Percentiles rank a stretch among this genome's conserved stretches.
phyloP scores from a whole-genome alignment of 768 basidiomycete genomes.

The Tremella yokohamensis region DNA sequence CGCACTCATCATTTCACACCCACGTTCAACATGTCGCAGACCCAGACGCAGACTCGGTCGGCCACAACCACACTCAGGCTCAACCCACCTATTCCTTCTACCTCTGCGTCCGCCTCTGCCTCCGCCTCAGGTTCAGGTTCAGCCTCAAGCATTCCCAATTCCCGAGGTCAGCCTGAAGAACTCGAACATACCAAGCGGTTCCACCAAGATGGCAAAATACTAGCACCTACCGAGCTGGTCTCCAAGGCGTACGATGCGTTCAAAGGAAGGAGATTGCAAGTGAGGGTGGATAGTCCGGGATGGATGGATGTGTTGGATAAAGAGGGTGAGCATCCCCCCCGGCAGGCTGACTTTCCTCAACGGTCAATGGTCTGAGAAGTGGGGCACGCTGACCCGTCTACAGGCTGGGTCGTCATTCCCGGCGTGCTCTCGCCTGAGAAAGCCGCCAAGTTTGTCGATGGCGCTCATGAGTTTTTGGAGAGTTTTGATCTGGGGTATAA shows the following conservation, averaged over 20 bases:
- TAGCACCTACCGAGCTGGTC: not conserved
- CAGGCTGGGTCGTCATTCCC: constrained; percentile 12
- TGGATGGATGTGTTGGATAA: constrained; percentile 1
- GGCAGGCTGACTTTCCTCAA: not conserved
- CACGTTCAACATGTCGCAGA: too few species aligned
- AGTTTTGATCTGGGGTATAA: constrained; percentile 36
- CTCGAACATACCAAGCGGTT: not conserved
- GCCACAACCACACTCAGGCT: too few species aligned
- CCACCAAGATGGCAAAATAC: not conserved
- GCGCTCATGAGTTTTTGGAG: constrained; percentile 35
- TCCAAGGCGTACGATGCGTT: not conserved
- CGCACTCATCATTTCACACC: too few species aligned
- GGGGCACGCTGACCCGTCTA: not conserved
- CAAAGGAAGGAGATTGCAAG: not conserved
- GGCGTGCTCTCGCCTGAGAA: constrained; percentile 21
- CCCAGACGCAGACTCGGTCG: too few species aligned
- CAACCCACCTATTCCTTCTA: too few species aligned
- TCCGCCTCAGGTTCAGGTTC: too few species aligned
- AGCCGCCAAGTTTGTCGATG: constrained; percentile 21
- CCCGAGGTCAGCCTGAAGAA: too few species aligned
- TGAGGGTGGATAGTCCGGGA: not conserved
- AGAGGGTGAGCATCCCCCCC: not conserved
- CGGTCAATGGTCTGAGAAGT: not conserved
- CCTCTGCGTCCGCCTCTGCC: too few species aligned
- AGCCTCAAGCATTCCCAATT: too few species aligned